Conservation (phyloP, 129 eudicot genomes). For the Ambrosia trifida region DNA sequence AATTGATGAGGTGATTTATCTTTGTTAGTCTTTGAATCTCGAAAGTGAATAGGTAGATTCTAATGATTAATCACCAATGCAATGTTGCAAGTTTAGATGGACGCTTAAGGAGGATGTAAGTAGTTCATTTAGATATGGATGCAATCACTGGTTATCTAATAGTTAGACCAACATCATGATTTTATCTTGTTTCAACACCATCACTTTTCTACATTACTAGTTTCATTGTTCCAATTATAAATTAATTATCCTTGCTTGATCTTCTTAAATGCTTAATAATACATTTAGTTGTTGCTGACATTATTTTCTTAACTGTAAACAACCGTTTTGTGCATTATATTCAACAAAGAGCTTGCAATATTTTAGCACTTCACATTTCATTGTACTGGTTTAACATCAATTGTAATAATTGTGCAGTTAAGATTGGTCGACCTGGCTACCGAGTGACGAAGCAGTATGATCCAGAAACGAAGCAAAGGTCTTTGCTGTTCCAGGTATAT, state of each 20-base stretch:
- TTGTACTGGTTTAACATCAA: slow-evolving; percentile 14
- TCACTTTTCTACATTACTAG: not conserved
- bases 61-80: not conserved
- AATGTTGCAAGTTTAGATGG: not conserved
- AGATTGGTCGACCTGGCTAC: slow-evolving; percentile 96
- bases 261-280: not conserved
- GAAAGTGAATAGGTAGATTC: not conserved
- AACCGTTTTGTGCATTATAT: not conserved
- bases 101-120: not conserved
- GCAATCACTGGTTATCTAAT: not conserved
- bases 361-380: not conserved
- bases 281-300: not conserved
- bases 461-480: slow-evolving; percentile 89
- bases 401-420: slow-evolving; percentile 54
- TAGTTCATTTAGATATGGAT: not conserved
- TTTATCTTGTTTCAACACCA: not conserved
- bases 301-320: not conserved
- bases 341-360: not conserved
- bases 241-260: not conserved
- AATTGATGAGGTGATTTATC: not conserved
- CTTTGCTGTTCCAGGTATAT: slow-evolving; percentile 82
- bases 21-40: not conserved
- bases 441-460: slow-evolving; percentile 91
- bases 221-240: not conserved
- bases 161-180: not conserved